Evolutionary conservation across 1,284 basidiomycete species (phyloP).

Genomic region (Malassezia brasiliensis): DNA sequence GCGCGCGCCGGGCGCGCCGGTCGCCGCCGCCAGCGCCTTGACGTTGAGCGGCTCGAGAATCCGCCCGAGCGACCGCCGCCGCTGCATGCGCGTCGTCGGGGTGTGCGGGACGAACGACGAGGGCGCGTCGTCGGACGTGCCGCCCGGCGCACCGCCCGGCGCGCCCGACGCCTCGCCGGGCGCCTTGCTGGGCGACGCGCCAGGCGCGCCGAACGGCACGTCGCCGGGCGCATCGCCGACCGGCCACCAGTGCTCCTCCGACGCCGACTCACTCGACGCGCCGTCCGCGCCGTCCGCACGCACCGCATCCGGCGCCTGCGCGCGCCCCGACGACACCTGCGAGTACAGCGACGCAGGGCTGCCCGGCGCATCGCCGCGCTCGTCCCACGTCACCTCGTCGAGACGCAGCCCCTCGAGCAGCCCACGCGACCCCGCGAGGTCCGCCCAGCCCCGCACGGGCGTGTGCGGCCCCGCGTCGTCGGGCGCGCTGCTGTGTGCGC

Average conservation of each 20-base stretch:
- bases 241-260: neutral
- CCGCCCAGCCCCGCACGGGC: neutral
- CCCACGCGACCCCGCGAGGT: neutral
- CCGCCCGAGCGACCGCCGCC: neutral
- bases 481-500: neutral
- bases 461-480: neutral
- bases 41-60: slow-evolving; percentile 11
- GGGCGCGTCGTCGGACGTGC: neutral
- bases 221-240: neutral
- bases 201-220: neutral
- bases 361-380: neutral
- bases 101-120: neutral
- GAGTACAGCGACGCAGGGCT: slow-evolving; percentile 1
- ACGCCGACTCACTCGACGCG: neutral
- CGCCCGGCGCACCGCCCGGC: too few species aligned
- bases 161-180: too few species aligned
- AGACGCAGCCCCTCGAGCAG: neutral
- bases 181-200: too few species aligned
- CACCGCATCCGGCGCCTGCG: too few species aligned
- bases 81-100: neutral
- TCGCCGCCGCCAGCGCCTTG: neutral
- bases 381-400: neutral
- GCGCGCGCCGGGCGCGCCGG: neutral
- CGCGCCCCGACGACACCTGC: neutral
- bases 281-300: neutral